Percentiles rank a stretch among this genome's conserved stretches.
Conservation (phyloP, 2,329 filamentous ascomycete species). For the Monosporascus sp. region DNA sequence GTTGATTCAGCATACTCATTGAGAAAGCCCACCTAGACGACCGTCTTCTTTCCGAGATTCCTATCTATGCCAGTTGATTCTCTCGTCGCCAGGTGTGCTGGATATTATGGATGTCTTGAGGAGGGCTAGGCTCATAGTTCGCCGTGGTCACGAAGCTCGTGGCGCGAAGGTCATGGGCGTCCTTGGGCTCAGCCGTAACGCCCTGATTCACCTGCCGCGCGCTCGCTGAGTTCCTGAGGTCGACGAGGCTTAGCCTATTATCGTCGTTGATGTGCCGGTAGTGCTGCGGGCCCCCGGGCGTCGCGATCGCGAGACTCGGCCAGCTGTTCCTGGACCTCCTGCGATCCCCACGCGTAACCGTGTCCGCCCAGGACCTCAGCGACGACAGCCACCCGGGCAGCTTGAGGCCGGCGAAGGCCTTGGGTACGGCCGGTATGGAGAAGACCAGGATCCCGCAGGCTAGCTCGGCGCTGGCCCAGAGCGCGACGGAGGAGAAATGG, state of each 20-base stretch:
- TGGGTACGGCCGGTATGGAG: constrained; percentile 3
- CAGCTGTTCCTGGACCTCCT: not conserved
- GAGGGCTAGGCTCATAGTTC: too few relatives aligned
- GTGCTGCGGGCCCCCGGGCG: not conserved
- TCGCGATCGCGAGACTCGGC: not conserved
- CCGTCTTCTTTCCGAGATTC: too few relatives aligned
- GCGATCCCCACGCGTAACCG: not conserved
- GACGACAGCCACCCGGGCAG: not conserved
- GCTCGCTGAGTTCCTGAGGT: not conserved
- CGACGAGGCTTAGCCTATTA: not conserved
- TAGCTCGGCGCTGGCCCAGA: constrained; percentile 9
- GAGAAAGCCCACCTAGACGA: too few relatives aligned
- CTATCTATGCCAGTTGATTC: too few relatives aligned
- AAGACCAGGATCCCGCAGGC: constrained; percentile 8
- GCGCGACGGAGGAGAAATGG: constrained; percentile 4
- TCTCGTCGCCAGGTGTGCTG: too few relatives aligned
- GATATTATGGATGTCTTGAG: too few relatives aligned
- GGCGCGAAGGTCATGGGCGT: too few relatives aligned
- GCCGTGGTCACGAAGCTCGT: too few relatives aligned
- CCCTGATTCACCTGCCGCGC: not conserved
- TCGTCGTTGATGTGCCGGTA: not conserved
- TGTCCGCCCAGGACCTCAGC: not conserved
- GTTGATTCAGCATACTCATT: too few relatives aligned
- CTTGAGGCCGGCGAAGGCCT: not conserved
- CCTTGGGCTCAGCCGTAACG: too few relatives aligned